A percentile compares a stretch with the other conserved stretches of the same genome.
Evolutionary conservation across 2,329 filamentous ascomycete genomes (phyloP).

Genomic region (Trichoderma sp.): DNA sequence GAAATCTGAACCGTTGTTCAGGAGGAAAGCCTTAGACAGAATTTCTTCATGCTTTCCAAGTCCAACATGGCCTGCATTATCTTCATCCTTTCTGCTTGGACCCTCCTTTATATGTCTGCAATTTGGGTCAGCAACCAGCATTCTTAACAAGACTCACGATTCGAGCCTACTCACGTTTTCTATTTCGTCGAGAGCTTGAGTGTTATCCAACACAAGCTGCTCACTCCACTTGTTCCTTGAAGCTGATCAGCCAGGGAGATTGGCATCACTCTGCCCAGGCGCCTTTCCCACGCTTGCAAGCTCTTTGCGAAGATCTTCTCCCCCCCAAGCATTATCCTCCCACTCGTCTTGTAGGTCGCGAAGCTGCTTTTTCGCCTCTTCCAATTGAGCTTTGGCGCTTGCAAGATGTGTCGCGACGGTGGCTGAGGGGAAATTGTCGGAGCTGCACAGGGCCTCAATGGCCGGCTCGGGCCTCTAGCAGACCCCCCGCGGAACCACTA

Average conservation of each 20-base stretch:
- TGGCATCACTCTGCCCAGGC: not conserved
- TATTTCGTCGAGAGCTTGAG: conserved; percentile 35
- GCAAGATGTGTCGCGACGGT: conserved; percentile 37
- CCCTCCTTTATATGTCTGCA: conserved; percentile 38
- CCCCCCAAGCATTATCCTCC: conserved; percentile 22
- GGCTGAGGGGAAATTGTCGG: conserved; percentile 32
- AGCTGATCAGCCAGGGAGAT: conserved; percentile 28
- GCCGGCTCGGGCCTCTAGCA: too few relatives aligned
- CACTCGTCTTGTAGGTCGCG: conserved; percentile 33
- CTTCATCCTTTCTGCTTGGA: conserved; percentile 36
- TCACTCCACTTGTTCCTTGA: conserved; percentile 34
- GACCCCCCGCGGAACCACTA: too few relatives aligned
- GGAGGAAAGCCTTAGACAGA: conserved; percentile 18
- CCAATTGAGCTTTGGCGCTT: conserved; percentile 33
- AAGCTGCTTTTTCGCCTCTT: conserved; percentile 33
- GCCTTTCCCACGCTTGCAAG: not conserved
- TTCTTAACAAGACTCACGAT: too few relatives aligned
- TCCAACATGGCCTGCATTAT: conserved; percentile 36
- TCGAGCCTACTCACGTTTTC: conserved; percentile 35
- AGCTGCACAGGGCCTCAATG: conserved; percentile 36
- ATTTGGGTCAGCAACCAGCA: not conserved
- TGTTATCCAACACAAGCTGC: conserved; percentile 33
- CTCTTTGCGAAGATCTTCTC: conserved; percentile 3
- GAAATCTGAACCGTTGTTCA: too few relatives aligned
- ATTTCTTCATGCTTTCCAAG: conserved; percentile 15